Evolutionary conservation across 805 yeast genomes (phyloP).

Genomic region (Sugiyamaella mastotermitis): DNA sequence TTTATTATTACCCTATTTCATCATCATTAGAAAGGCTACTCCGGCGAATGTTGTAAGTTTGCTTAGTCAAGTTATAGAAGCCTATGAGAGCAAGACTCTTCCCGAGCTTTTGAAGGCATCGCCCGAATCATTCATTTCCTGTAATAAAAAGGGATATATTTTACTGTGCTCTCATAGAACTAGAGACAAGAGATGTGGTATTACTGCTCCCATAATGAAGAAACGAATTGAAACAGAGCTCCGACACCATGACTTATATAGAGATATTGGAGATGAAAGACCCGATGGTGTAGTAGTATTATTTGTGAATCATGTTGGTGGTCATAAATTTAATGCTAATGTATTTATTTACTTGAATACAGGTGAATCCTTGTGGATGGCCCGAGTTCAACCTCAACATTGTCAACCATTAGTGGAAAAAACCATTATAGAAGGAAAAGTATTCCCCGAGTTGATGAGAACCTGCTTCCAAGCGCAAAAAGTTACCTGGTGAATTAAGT

Average conservation of each 20-base stretch:
- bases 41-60: constrained; percentile 34
- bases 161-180: constrained; percentile 85
- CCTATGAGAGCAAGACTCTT: constrained; percentile 15
- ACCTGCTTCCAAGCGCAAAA: constrained; percentile 27
- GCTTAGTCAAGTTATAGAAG: constrained; percentile 24
- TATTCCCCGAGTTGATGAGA: constrained; percentile 67
- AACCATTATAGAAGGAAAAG: constrained; percentile 60
- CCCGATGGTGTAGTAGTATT: constrained; percentile 69
- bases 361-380: constrained; percentile 84
- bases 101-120: constrained; percentile 4
- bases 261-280: constrained; percentile 73
- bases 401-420: constrained; percentile 70
- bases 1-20: constrained; percentile 65
- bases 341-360: constrained; percentile 65
- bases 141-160: constrained; percentile 34
- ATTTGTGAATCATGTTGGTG: constrained; percentile 85
- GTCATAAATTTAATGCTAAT: constrained; percentile 92
- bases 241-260: constrained; percentile 60
- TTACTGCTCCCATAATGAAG: constrained; percentile 87
- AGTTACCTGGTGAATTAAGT: constrained; percentile 2
- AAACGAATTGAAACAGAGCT: constrained; percentile 69
- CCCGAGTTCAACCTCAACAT: constrained; percentile 73
- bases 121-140: constrained; percentile 32
- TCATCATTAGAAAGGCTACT: constrained; percentile 55
- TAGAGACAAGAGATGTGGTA: constrained; percentile 89